Base-by-base conservation (phyloP, 441 rosid species). In the Aleurites moluccanus region DNA sequence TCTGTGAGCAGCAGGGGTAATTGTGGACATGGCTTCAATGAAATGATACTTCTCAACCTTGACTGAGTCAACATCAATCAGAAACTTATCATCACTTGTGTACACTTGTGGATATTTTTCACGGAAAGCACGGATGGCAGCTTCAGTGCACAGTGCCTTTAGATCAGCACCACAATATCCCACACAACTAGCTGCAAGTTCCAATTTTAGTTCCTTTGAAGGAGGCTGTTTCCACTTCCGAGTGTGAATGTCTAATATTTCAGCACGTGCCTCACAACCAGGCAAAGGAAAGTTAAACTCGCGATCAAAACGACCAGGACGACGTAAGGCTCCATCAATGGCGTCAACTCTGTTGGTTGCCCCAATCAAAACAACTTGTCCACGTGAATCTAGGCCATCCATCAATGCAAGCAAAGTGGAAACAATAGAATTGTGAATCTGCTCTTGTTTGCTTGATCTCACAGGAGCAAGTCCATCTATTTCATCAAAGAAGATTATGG, bases 301-400 rank as follows among this genome's bases (percentile, higher is more conserved):
- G 59, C 99, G 96, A 84, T 96, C 99, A 70, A 96, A 96, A 81
- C 99, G 88, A 73, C 99, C 99, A 82, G 99, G 99, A 49, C 99
- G 98, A 44, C 99, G 96, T 85, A 96, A 82, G 30, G 99, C 99
- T 76, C 99, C 99, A 85, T 96, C 99, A 52, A 96, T 96, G 79
- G 99, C 99, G 85, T 96, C 99, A 80, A 96, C 91, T 81, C 99
- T 91, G 84, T 96, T 96, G 70, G 99, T 96, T 81, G 99, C 99
- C 83, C 99, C 99, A 80, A 96, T 94, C 85, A 96, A 86, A 85
- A 96, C 99, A 82, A 96, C 99, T 88, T 96, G 99, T 69, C 99
- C 99, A 73, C 99, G 98, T 80, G 99, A 94, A 88, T 96, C 99
- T 80, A 96, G 93, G 80, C 99, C 99, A 87, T 96, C 99, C 99